phyloP scores from a whole-genome alignment of 192 early-diverging fungal genomes.

The Gonapodya sp. region DNA sequence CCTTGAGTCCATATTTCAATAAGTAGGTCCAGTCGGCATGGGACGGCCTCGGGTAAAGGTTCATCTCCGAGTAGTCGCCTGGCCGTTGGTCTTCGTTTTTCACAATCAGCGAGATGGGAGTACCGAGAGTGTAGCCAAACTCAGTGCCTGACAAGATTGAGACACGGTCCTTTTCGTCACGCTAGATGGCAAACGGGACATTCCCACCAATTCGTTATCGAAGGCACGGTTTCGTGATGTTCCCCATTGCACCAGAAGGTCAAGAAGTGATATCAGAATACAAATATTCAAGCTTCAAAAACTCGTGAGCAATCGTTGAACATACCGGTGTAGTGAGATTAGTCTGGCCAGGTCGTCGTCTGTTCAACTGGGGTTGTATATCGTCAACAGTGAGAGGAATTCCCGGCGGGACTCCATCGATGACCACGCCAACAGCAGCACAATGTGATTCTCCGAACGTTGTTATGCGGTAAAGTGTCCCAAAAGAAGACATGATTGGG shows the following conservation, averaged over 20 bases:
- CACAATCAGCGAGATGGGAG: conserved; percentile 87
- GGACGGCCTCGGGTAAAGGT: conserved; percentile 88
- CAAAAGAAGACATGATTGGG: conserved; percentile 68
- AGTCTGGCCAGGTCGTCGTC: conserved; percentile 93
- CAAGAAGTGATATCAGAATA: neutral
- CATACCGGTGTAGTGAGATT: conserved; percentile 87
- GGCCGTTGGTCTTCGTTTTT: conserved; percentile 94
- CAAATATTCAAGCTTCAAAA: neutral
- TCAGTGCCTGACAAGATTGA: conserved; percentile 90
- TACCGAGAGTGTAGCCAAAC: conserved; percentile 84
- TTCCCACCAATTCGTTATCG: no score
- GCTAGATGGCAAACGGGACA: conserved; percentile 27
- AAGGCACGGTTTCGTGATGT: conserved; percentile 5
- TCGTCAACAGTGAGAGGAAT: conserved; percentile 78
- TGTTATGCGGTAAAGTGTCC: conserved; percentile 73
- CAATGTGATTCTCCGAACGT: conserved; percentile 99
- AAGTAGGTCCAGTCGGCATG: conserved; percentile 99
- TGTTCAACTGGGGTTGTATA: conserved; percentile 82
- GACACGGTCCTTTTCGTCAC: conserved; percentile 91
- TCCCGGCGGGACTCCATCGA: conserved; percentile 95
- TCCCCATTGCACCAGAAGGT: conserved; percentile 1
- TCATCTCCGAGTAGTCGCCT: conserved; percentile 91
- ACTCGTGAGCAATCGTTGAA: conserved; percentile 12
- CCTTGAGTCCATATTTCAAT: conserved; percentile 92
- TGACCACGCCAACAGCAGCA: conserved; percentile 91